Conservation (phyloP, 148 eudicot genomes). For the Diospyros lotus region DNA sequence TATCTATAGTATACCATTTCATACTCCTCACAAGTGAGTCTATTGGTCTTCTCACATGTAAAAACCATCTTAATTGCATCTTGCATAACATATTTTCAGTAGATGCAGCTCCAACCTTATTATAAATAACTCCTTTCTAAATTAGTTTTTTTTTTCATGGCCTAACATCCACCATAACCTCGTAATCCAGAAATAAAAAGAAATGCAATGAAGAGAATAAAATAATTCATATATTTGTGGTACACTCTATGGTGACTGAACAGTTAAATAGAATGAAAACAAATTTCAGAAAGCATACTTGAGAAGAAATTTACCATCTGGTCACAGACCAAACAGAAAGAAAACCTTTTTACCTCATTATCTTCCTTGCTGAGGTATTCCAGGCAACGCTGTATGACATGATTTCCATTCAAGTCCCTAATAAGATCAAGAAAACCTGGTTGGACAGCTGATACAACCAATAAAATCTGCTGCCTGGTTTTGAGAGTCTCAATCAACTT, state of each 20-base stretch:
- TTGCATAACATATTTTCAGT: no score
- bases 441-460: slow-evolving; percentile 48
- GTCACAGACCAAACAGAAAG: neutral
- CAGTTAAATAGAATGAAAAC: slow-evolving; percentile 4
- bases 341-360: slow-evolving; percentile 43
- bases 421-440: slow-evolving; percentile 64
- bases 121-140: no score
- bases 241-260: neutral
- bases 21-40: no score
- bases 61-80: no score
- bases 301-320: no score
- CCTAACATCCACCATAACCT: no score
- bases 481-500: slow-evolving; percentile 60
- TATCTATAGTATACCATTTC: no score
- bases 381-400: slow-evolving; percentile 71
- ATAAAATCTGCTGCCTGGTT: slow-evolving; percentile 49
- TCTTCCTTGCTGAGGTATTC: slow-evolving; percentile 53
- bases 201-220: neutral
- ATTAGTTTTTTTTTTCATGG: no score
- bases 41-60: no score
- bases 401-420: slow-evolving; percentile 69
- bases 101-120: no score
- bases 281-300: neutral
- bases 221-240: neutral
- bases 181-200: neutral